Percentiles rank a stretch among this genome's conserved stretches.
phyloP scores from a whole-genome alignment of 768 basidiomycete genomes.

The Suillus subluteus region DNA sequence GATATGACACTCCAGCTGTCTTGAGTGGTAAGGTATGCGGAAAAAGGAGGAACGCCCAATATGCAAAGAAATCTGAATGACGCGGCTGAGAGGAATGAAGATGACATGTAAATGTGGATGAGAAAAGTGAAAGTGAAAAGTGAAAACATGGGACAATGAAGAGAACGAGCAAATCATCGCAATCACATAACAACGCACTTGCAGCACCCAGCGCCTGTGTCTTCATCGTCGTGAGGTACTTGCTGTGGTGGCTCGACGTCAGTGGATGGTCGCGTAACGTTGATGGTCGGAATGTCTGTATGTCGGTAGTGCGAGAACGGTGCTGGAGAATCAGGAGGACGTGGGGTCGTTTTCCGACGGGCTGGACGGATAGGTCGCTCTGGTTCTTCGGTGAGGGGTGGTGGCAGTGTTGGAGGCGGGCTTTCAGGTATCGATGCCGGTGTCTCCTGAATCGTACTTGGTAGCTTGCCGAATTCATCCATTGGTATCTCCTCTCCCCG shows the following conservation, averaged over 20 bases:
- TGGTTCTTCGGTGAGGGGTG: constrained; percentile 31
- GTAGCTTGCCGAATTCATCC: constrained; percentile 65
- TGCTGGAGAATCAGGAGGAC: constrained; percentile 52
- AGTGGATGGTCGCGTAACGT: constrained; percentile 33
- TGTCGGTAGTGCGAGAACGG: constrained; percentile 65
- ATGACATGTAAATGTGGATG: constrained; percentile 28
- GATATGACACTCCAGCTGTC: constrained; percentile 3
- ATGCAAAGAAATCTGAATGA: constrained; percentile 10
- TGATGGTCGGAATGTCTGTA: constrained; percentile 34
- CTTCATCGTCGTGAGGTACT: constrained; percentile 48
- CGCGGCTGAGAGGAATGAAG: constrained; percentile 7
- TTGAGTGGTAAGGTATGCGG: constrained; percentile 6
- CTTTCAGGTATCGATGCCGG: constrained; percentile 23
- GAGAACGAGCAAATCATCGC: constrained; percentile 23
- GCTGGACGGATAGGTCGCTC: constrained; percentile 32
- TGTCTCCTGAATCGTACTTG: constrained; percentile 22
- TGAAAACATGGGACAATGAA: constrained; percentile 26
- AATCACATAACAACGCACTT: constrained; percentile 86
- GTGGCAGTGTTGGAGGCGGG: constrained; percentile 17
- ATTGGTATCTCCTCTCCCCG: constrained; percentile 55
- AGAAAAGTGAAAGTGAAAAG: constrained; percentile 19
- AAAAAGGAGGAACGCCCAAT: constrained; percentile 1
- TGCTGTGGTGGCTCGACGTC: constrained; percentile 31
- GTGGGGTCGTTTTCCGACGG: constrained; percentile 22
- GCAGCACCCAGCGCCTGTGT: constrained; percentile 66